Conservation (phyloP, 306 rosid species). For the Quercus variabilis region DNA sequence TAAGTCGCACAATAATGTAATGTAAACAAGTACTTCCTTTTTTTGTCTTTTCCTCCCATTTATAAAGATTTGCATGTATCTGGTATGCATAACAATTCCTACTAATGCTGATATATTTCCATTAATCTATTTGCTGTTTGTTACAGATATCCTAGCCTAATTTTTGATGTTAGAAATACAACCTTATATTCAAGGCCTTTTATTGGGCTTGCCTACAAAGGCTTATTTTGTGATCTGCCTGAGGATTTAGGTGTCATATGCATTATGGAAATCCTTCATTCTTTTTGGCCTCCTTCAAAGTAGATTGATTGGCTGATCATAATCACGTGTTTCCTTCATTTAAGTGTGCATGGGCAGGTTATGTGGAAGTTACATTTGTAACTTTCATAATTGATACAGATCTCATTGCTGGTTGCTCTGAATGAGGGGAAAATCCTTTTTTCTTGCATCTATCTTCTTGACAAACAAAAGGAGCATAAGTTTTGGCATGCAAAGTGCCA, state of each 20-base stretch:
- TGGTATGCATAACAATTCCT: background rate
- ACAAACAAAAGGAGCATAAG: background rate
- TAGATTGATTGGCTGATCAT: background rate
- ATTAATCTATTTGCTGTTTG: background rate
- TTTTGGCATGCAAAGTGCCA: background rate
- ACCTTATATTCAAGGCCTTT: background rate
- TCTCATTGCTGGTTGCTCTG: background rate
- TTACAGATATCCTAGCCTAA: background rate
- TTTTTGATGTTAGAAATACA: background rate
- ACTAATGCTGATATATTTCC: background rate
- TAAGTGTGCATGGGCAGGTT: background rate
- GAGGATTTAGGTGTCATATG: background rate
- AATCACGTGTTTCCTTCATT: background rate
- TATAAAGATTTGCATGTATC: background rate
- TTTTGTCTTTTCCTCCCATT: constrained; percentile 11
- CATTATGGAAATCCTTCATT: background rate
- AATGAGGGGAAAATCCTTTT: background rate
- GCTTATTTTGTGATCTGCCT: background rate
- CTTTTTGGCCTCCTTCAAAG: background rate
- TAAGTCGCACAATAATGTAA: background rate
- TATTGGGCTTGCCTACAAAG: background rate
- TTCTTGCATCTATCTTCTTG: background rate
- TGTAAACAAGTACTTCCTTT: background rate
- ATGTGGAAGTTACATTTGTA: background rate
- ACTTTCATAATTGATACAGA: background rate